Conservation (phyloP, 257 asterid species). For the Lavandula angustifolia region DNA sequence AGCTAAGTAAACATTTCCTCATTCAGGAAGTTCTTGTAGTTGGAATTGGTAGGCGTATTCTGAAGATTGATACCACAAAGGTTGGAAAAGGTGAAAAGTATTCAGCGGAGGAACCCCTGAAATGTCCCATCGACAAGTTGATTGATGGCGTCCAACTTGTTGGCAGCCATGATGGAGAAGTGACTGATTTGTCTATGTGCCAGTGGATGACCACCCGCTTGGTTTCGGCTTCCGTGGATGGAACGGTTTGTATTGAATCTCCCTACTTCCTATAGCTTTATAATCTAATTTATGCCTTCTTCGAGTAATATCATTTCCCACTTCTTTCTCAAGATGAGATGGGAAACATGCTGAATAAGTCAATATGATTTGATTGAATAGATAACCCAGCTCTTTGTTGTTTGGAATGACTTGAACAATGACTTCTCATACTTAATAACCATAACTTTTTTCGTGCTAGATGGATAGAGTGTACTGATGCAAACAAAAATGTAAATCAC, state of each 20-base stretch:
- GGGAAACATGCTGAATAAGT: background rate
- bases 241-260: conserved; percentile 65
- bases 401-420: conserved; percentile 8
- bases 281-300: conserved; percentile 11
- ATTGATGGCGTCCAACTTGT: conserved; percentile 88
- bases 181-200: conserved; percentile 96
- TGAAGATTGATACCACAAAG: conserved; percentile 89
- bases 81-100: conserved; percentile 77
- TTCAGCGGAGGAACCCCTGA: conserved; percentile 89
- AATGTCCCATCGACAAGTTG: conserved; percentile 74
- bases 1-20: conserved; percentile 25
- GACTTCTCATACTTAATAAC: conserved; percentile 13
- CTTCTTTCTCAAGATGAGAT: background rate
- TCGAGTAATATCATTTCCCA: background rate
- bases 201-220: conserved; percentile 99
- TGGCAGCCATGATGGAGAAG: conserved; percentile 96
- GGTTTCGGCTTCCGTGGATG: conserved; percentile 95
- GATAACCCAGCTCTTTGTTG: background rate
- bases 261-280: background rate
- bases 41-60: conserved; percentile 71
- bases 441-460: conserved; percentile 4
- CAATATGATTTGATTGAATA: conserved; percentile 9
- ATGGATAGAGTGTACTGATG: conserved; percentile 6
- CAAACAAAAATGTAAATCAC: too few relatives aligned
- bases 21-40: conserved; percentile 91